phyloP scores from a whole-genome alignment of 2,329 filamentous ascomycete genomes.

The Hypoxylon sp. region DNA sequence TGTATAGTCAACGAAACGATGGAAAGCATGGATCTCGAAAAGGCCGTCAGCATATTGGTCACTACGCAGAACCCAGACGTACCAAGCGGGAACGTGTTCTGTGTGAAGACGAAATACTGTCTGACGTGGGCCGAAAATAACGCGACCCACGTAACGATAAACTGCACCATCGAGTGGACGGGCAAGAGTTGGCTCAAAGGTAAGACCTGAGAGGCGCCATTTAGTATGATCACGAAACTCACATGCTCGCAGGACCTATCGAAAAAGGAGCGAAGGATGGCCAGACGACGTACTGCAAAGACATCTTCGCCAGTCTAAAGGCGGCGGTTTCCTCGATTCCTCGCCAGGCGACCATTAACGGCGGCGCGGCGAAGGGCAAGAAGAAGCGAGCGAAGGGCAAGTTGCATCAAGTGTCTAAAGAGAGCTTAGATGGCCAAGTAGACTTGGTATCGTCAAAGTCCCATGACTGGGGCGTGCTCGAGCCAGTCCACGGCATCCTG shows the following conservation, averaged over 20 bases:
- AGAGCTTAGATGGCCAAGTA: conserved; percentile 49
- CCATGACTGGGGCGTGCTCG: conserved; percentile 78
- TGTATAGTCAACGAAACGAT: conserved; percentile 87
- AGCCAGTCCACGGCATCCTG: conserved; percentile 75
- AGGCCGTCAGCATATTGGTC: conserved; percentile 81
- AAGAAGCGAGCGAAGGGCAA: conserved; percentile 66
- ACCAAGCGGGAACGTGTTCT: conserved; percentile 90
- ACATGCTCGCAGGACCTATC: conserved; percentile 74
- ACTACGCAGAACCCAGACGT: conserved; percentile 93
- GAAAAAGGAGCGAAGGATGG: conserved; percentile 95
- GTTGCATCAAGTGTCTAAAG: conserved; percentile 54
- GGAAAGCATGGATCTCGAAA: conserved; percentile 87
- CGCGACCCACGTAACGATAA: conserved; percentile 83
- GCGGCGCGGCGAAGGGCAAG: conserved; percentile 62
- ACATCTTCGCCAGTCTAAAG: conserved; percentile 78
- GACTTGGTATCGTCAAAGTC: conserved; percentile 53
- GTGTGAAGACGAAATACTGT: conserved; percentile 92
- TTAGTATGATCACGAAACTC: conserved; percentile 34
- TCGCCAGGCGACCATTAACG: conserved; percentile 57
- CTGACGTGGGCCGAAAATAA: conserved; percentile 91
- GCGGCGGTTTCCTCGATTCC: conserved; percentile 73
- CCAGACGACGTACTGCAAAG: conserved; percentile 82
- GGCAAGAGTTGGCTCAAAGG: conserved; percentile 98
- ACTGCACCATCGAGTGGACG: conserved; percentile 92
- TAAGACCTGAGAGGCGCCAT: conserved; percentile 52